phyloP scores from a whole-genome alignment of 108 stramenopile species.

The Phaeodactylum tricornutum region DNA sequence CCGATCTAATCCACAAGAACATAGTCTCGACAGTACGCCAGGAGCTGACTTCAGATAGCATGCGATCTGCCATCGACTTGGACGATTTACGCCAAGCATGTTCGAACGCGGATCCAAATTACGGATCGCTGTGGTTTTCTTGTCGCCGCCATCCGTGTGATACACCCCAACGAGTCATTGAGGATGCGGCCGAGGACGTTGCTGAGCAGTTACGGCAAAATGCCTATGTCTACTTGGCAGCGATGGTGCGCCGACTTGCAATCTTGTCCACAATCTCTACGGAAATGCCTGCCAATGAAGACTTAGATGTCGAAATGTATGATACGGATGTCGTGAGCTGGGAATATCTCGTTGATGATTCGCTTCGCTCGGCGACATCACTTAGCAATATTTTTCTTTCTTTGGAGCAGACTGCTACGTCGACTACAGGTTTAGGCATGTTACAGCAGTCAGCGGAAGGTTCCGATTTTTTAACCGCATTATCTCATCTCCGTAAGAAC shows the following conservation, averaged over 20 bases:
- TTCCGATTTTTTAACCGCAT: constrained; percentile 51
- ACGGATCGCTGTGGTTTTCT: constrained; percentile 91
- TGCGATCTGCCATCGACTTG: constrained; percentile 3
- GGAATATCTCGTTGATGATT: constrained; percentile 32
- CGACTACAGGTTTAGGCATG: constrained; percentile 15
- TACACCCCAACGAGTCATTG: constrained; percentile 60
- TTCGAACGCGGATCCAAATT: constrained; percentile 96
- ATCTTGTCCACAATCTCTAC: constrained; percentile 26
- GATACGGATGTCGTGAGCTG: constrained; percentile 16
- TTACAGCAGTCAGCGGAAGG: constrained; percentile 33
- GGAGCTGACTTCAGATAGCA: neutral
- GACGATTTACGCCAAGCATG: constrained; percentile 63
- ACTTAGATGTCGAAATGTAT: constrained; percentile 1
- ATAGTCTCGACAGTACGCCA: neutral
- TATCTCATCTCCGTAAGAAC: constrained; percentile 33
- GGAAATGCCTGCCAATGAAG: constrained; percentile 9
- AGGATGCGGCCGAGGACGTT: constrained; percentile 44
- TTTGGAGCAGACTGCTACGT: too few species aligned
- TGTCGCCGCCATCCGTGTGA: constrained; percentile 77
- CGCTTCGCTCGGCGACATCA: constrained; percentile 31
- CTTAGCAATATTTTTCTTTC: constrained; percentile 29
- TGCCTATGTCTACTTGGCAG: constrained; percentile 54
- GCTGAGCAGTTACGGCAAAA: constrained; percentile 31
- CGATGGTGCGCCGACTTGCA: constrained; percentile 51
- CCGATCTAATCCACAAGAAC: neutral